A percentile compares a stretch with the other conserved stretches of the same genome.
Evolutionary conservation across 2,329 filamentous ascomycete genomes (phyloP).

Genomic region (Pseudogymnoascus sp.): DNA sequence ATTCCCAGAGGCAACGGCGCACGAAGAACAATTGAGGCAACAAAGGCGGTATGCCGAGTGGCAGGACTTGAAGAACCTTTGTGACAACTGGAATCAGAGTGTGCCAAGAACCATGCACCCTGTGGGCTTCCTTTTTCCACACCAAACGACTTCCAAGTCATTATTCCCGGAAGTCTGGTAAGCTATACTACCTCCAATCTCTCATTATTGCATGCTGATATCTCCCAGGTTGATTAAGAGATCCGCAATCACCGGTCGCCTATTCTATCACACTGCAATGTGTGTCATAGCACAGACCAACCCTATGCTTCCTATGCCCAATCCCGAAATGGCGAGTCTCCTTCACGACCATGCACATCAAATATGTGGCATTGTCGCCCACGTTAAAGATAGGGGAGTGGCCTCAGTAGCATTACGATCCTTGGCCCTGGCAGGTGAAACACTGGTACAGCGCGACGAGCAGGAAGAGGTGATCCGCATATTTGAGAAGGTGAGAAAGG

Average conservation of each 20-base stretch:
- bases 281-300: constrained; percentile 73
- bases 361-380: constrained; percentile 82
- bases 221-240: constrained; percentile 66
- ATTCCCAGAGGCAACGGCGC: constrained; percentile 49
- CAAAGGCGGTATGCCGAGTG: constrained; percentile 66
- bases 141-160: constrained; percentile 60
- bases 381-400: constrained; percentile 73
- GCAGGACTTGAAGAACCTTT: constrained; percentile 70
- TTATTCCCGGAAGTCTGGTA: constrained; percentile 82
- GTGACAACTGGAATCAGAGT: constrained; percentile 70
- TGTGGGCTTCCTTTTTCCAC: constrained; percentile 65
- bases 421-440: constrained; percentile 67
- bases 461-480: constrained; percentile 76
- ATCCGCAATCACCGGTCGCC: constrained; percentile 68
- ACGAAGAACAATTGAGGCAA: constrained; percentile 55
- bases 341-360: constrained; percentile 70
- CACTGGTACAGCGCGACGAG: constrained; percentile 58
- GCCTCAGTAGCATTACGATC: constrained; percentile 72
- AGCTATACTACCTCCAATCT: constrained; percentile 24
- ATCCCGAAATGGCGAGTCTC: constrained; percentile 56
- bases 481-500: constrained; percentile 63
- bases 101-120: constrained; percentile 84
- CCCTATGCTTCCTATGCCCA: constrained; percentile 45
- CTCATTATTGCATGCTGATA: constrained; percentile 19
- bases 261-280: constrained; percentile 86